These are phyloP conservation scores for Tolypocladium pustulatum DNA, from an alignment of 2,329 filamentous ascomycete genomes.

Conservation along the genomic window DNA sequence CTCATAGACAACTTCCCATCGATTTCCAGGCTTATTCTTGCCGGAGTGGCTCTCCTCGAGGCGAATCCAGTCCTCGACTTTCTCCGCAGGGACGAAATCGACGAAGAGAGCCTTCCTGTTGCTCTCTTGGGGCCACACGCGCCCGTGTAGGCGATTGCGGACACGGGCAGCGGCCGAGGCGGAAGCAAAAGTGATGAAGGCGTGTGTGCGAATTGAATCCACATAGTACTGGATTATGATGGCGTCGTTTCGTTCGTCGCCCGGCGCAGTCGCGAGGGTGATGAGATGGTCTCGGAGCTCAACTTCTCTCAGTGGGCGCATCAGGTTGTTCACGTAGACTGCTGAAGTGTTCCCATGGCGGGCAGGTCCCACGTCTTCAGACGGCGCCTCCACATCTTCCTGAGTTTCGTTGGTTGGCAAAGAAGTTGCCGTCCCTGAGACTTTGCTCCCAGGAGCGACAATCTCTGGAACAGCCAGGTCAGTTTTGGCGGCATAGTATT, in stretches of 20 bases:
- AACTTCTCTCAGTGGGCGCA: conserved; percentile 68
- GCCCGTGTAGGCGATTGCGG: conserved; percentile 64
- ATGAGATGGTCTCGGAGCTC: conserved; percentile 59
- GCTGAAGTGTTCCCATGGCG: conserved; percentile 64
- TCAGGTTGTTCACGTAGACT: conserved; percentile 83
- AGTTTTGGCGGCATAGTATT: background rate
- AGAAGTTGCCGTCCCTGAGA: background rate
- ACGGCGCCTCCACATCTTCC: conserved; percentile 21
- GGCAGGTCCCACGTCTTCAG: conserved; percentile 38
- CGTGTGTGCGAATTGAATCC: conserved; percentile 79
- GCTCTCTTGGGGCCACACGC: conserved; percentile 78
- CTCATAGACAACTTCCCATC: conserved; percentile 69
- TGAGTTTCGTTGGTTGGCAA: conserved; percentile 5
- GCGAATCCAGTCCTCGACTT: conserved; percentile 63
- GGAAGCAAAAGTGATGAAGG: conserved; percentile 64
- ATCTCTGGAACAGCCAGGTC: background rate
- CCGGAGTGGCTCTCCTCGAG: conserved; percentile 45
- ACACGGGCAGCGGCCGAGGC: conserved; percentile 65
- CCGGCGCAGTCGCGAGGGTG: conserved; percentile 52
- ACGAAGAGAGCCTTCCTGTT: conserved; percentile 77
- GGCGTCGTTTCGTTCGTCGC: conserved; percentile 38
- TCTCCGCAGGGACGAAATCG: conserved; percentile 76
- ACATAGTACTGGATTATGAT: conserved; percentile 61
- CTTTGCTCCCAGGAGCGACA: background rate
- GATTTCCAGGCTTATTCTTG: conserved; percentile 28